Base-by-base conservation (phyloP, 352 stramenopile genomes). In the Pilasporangium apinafurcum region DNA sequence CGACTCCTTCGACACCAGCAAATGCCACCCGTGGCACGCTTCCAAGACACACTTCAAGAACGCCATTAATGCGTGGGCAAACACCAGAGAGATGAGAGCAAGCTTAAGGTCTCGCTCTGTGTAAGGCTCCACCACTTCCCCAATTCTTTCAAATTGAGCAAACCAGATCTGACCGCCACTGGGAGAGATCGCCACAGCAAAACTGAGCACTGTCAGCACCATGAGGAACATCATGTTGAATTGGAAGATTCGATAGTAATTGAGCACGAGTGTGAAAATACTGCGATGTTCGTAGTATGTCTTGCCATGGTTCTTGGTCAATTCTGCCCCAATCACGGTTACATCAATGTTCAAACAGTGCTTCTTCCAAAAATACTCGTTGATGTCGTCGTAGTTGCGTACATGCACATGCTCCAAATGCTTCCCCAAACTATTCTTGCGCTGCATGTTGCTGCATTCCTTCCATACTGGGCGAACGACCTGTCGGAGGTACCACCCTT, bases 171-270 rank as follows among this genome's bases (percentile, higher is more conserved):
- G 52, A 8, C 66, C 74, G 18, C 74, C 74, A 38, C 54, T 66
- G 0, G 73, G 74, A 8, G 74, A 86, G 41, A 86, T 81, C 28
- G 74, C 56, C 29, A 67, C 58, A 17, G 73, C 71, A 33, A 81
- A 86, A 30, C 42, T 62, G 17, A 86, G 56, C n/a, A 78, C 65
- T 43, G 77, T 66, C 5, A 86, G 61, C 9, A 65, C 52, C 40
- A 83, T 65, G 55, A 86, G 62, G 44, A 83, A 86, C 65, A 84
- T 79, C 48, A 85, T 68, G 68, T 87, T 84, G 59, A 85, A 84
- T 56, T 87, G 71, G 54, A 87, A 87, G 38, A 87, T 87, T 17
- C 75, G 75, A 50, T 75, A 85, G 56, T 87, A 87, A 41, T 85
- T 85, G 22, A 87, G 46, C 38, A 87, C 66, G 25, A 85, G 62